Evolutionary conservation across 1,139 yeast species (phyloP).

Genomic region (Candida tetrigidarum): DNA sequence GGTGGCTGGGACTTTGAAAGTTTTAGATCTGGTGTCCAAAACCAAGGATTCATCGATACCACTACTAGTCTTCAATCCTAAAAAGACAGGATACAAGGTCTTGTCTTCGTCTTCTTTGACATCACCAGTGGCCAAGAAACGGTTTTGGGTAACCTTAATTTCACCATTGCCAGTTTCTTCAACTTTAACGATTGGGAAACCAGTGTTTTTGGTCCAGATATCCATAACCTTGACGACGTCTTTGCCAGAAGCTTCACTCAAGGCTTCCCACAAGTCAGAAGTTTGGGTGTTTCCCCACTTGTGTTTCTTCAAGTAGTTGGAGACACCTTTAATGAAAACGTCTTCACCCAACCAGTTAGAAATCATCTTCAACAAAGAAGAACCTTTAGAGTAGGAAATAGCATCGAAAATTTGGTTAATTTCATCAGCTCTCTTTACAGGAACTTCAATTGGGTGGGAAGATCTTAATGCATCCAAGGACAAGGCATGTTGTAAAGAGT

Average conservation of each 20-base stretch:
- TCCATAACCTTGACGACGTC: constrained; percentile 79
- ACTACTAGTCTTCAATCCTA: constrained; percentile 69
- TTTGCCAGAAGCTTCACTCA: constrained; percentile 75
- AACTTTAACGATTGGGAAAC: constrained; percentile 79
- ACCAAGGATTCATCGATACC: constrained; percentile 69
- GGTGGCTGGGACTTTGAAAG: constrained; percentile 44
- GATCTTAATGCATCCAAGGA: constrained; percentile 55
- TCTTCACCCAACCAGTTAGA: constrained; percentile 75
- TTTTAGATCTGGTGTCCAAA: constrained; percentile 57
- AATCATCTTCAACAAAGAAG: constrained; percentile 77
- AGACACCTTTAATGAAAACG: constrained; percentile 71
- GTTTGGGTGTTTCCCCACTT: constrained; percentile 82
- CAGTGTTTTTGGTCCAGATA: constrained; percentile 83
- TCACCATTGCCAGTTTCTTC: constrained; percentile 39
- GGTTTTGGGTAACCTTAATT: constrained; percentile 67
- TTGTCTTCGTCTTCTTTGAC: constrained; percentile 66
- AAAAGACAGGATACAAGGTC: constrained; percentile 80
- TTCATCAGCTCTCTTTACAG: constrained; percentile 56
- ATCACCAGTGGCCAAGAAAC: constrained; percentile 84
- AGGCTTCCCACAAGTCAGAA: constrained; percentile 80
- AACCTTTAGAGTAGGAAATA: constrained; percentile 79
- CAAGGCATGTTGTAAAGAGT: constrained; percentile 55
- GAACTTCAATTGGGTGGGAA: constrained; percentile 64
- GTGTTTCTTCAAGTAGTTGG: constrained; percentile 73
- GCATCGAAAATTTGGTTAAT: constrained; percentile 63